Evolutionary conservation across 2,329 filamentous ascomycete species (phyloP).

Genomic region (Aureobasidium sp.): DNA sequence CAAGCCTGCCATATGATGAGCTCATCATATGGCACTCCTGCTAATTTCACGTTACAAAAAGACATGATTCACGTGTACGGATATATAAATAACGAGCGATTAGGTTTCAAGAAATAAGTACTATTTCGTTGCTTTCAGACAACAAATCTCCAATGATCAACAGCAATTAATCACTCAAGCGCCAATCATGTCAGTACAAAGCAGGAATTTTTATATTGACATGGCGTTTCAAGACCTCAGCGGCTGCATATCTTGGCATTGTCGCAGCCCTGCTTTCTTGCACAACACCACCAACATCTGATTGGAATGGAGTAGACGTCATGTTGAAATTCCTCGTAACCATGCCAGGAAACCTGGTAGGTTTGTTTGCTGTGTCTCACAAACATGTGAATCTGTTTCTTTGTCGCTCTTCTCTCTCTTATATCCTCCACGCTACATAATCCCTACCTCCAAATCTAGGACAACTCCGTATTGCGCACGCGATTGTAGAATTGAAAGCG

Average conservation of each 20-base stretch:
- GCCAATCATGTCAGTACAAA: slow-evolving; percentile 3
- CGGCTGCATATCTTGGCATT: slow-evolving; percentile 15
- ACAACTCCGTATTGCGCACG: no score
- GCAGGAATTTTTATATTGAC: slow-evolving; percentile 10
- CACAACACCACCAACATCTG: neutral
- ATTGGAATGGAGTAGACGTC: slow-evolving; percentile 17
- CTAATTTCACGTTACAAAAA: neutral
- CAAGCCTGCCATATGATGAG: slow-evolving; percentile 2
- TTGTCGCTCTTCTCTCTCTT: neutral
- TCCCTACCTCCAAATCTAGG: neutral
- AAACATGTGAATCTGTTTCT: neutral
- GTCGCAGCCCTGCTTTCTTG: slow-evolving; percentile 12
- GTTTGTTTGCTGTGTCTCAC: slow-evolving; percentile 5
- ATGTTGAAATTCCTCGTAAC: slow-evolving; percentile 13
- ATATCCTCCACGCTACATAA: no score
- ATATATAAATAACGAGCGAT: slow-evolving; percentile 2
- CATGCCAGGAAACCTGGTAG: neutral
- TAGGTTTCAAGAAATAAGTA: neutral
- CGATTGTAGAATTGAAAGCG: neutral
- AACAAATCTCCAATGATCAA: neutral
- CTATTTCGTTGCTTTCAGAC: neutral
- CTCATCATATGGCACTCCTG: neutral
- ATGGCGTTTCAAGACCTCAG: slow-evolving; percentile 12
- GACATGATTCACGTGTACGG: slow-evolving; percentile 14
- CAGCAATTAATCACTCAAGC: neutral